These are phyloP conservation scores for Yarrowia alimentaria DNA, from an alignment of 805 yeast genomes.

Conservation along the genomic window DNA sequence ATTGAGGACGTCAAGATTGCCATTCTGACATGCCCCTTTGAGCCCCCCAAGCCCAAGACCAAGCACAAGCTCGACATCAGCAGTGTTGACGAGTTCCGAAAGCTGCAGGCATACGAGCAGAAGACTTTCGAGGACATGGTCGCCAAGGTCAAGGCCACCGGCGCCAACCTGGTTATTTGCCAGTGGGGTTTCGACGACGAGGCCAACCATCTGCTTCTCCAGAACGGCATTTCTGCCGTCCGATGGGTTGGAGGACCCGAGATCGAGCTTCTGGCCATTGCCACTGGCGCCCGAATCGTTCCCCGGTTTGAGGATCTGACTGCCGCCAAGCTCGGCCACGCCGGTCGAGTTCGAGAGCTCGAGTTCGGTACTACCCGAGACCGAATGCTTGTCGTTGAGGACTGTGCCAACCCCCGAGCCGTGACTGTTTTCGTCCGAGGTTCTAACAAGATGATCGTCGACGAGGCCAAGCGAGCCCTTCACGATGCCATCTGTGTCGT, in stretches of 20 bases:
- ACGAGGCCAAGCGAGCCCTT: slow-evolving; percentile 92
- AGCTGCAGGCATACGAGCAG: slow-evolving; percentile 87
- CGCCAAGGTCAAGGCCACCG: slow-evolving; percentile 74
- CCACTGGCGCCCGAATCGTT: slow-evolving; percentile 95
- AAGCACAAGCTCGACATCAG: slow-evolving; percentile 94
- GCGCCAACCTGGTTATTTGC: slow-evolving; percentile 95
- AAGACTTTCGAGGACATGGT: slow-evolving; percentile 91
- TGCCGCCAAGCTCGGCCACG: slow-evolving; percentile 77
- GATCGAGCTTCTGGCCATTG: slow-evolving; percentile 91
- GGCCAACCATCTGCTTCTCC: slow-evolving; percentile 87
- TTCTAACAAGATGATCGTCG: slow-evolving; percentile 95
- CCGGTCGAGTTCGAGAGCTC: slow-evolving; percentile 80
- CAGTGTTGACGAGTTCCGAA: slow-evolving; percentile 89
- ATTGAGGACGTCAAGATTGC: slow-evolving; percentile 83
- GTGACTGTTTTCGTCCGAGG: slow-evolving; percentile 94
- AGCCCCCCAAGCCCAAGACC: slow-evolving; percentile 99
- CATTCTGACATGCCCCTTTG: slow-evolving; percentile 96
- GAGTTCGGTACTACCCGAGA: slow-evolving; percentile 97
- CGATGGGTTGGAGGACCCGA: slow-evolving; percentile 99
- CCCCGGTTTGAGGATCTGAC: slow-evolving; percentile 94
- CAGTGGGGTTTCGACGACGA: slow-evolving; percentile 99
- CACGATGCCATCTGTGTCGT: slow-evolving; percentile 98
- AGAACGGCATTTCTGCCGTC: slow-evolving; percentile 89
- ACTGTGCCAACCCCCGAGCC: slow-evolving; percentile 79
- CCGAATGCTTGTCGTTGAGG: slow-evolving; percentile 91